phyloP scores from a whole-genome alignment of 2,329 filamentous ascomycete species.

The Penicillium sclerotiorum region DNA sequence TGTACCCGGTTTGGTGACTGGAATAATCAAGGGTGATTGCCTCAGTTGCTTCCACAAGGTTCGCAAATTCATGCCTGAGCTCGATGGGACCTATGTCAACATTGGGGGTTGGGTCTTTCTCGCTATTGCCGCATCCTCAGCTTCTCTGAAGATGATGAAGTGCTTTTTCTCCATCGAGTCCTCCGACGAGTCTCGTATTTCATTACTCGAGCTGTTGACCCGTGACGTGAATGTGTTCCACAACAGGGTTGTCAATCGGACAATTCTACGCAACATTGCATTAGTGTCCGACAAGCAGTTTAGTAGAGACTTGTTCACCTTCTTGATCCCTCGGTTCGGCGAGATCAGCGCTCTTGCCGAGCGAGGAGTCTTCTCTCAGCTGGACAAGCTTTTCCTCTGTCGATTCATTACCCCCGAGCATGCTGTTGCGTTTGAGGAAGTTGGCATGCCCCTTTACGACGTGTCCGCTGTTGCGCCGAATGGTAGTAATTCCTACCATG shows the following conservation, averaged over 20 bases:
- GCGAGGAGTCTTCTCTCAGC: no score
- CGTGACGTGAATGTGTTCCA: background rate
- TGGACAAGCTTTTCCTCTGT: background rate
- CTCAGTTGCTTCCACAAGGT: background rate
- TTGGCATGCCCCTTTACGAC: background rate
- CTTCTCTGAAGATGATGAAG: background rate
- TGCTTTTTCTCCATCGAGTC: background rate
- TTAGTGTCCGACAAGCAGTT: no score
- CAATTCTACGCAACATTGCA: no score
- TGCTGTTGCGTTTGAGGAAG: background rate
- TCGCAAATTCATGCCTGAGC: background rate
- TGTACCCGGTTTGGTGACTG: no score
- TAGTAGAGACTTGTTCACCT: background rate
- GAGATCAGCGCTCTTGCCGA: background rate
- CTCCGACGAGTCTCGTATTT: background rate
- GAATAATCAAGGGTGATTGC: background rate
- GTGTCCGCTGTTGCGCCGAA: background rate
- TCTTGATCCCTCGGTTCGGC: background rate
- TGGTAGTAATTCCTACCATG: background rate
- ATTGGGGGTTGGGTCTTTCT: background rate
- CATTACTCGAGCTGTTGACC: background rate
- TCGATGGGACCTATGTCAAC: background rate
- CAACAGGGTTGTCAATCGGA: no score
- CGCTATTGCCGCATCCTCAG: background rate
- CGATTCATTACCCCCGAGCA: background rate